A percentile compares a stretch with the other conserved stretches of the same genome.
phyloP scores from a whole-genome alignment of 352 stramenopile species.

The Phytophthora citricola region DNA sequence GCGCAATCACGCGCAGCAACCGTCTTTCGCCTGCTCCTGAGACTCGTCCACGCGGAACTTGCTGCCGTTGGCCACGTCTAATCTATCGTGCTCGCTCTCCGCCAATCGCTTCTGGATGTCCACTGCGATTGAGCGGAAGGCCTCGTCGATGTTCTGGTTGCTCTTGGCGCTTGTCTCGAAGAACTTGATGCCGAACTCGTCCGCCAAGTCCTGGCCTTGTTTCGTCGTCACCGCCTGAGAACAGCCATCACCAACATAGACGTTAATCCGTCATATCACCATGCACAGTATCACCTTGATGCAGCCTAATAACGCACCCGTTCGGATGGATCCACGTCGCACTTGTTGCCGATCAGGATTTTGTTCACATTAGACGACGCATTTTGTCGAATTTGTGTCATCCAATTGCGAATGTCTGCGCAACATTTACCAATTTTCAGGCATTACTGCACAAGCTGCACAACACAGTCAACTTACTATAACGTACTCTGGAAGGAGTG shows the following conservation, averaged over 20 bases:
- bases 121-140: conserved; percentile 89
- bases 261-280: conserved; percentile 25
- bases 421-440: background rate
- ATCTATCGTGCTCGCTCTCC: conserved; percentile 89
- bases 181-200: conserved; percentile 95
- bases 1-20: conserved; percentile 67
- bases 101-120: conserved; percentile 90
- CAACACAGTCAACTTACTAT: background rate
- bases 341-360: conserved; percentile 99
- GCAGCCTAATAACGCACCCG: conserved; percentile 69
- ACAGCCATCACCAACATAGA: conserved; percentile 9
- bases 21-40: conserved; percentile 79
- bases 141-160: conserved; percentile 93
- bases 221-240: conserved; percentile 90
- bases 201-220: conserved; percentile 93
- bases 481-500: conserved; percentile 91
- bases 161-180: conserved; percentile 95
- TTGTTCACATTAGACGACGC: conserved; percentile 99
- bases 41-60: conserved; percentile 89
- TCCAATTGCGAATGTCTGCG: conserved; percentile 91
- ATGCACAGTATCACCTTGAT: background rate
- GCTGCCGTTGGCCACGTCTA: conserved; percentile 88
- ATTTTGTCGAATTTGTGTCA: conserved; percentile 96
- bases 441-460: background rate
- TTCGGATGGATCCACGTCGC: conserved; percentile 96